Percentiles rank a stretch among this genome's conserved stretches.
Evolutionary conservation across 169 alveolate species (phyloP).

Genomic region (Plasmodium reichenowi): DNA sequence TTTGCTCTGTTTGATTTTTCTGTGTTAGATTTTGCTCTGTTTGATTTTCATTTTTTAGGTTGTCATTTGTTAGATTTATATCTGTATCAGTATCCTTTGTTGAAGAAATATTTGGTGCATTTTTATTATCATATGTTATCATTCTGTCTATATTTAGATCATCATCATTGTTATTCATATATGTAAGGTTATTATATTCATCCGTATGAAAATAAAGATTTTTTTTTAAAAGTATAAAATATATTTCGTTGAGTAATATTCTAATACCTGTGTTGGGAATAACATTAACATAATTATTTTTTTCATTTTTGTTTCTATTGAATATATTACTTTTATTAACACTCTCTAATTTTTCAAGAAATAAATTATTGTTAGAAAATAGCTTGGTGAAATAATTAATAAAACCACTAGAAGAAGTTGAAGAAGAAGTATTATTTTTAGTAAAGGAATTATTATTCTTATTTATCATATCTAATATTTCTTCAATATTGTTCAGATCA

Average conservation of each 20-base stretch:
- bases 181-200: constrained; percentile 6
- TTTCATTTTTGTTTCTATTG: constrained; percentile 32
- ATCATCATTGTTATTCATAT: constrained; percentile 16
- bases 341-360: constrained; percentile 58
- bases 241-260: constrained; percentile 69
- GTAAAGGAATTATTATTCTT: constrained; percentile 22
- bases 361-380: constrained; percentile 57
- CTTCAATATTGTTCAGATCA: constrained; percentile 64
- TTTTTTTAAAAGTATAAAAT: constrained; percentile 65
- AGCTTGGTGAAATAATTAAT: constrained; percentile 53
- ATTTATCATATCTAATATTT: constrained; percentile 73
- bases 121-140: constrained; percentile 17
- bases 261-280: constrained; percentile 73
- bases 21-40: not conserved
- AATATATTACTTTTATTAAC: constrained; percentile 62
- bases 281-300: constrained; percentile 70
- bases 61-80: not conserved
- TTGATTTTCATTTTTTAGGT: not conserved
- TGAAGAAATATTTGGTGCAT: too few relatives aligned
- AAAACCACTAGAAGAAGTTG: constrained; percentile 39
- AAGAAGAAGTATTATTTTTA: constrained; percentile 13
- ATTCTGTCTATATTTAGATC: constrained; percentile 54
- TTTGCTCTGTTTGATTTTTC: not conserved
- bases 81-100: not conserved
- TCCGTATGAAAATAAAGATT: constrained; percentile 74